phyloP scores from a whole-genome alignment of 257 asterid species.

The Scutellaria minor region DNA sequence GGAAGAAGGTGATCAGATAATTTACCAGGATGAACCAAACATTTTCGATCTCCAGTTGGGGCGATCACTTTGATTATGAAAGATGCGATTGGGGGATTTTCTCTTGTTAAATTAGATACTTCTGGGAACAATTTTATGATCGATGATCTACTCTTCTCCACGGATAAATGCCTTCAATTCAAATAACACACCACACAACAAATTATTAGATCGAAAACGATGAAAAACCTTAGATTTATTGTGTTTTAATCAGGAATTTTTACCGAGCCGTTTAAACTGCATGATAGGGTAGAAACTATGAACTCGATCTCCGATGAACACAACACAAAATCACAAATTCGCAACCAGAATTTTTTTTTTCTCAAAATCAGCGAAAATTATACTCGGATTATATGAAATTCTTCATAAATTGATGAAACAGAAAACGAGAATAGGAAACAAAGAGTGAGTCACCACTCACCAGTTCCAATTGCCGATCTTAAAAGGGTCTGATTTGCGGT shows the following conservation, averaged over 20 bases:
- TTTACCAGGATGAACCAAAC: slow-evolving; percentile 38
- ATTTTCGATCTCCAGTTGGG: slow-evolving; percentile 32
- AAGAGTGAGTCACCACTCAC: slow-evolving; percentile 34
- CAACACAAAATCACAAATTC: neutral
- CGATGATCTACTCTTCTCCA: slow-evolving; percentile 33
- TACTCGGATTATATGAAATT: no score
- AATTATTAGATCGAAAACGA: neutral
- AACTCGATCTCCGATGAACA: neutral
- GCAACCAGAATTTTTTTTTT: no score
- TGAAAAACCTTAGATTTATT: neutral
- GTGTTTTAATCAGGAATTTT: neutral
- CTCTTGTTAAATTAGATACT: slow-evolving; percentile 20
- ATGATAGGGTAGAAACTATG: neutral
- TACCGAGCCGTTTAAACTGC: neutral
- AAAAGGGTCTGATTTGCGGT: slow-evolving; percentile 84
- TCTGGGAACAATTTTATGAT: slow-evolving; percentile 31
- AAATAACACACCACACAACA: neutral
- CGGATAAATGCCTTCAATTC: slow-evolving; percentile 36
- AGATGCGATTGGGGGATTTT: slow-evolving; percentile 33
- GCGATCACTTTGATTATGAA: slow-evolving; percentile 33
- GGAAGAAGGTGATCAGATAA: neutral
- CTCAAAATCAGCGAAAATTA: no score
- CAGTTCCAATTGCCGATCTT: slow-evolving; percentile 83
- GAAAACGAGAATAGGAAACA: neutral
- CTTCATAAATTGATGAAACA: neutral